Conservation (phyloP, 2,329 filamentous ascomycete genomes). For the Aspergillus tamarii region DNA sequence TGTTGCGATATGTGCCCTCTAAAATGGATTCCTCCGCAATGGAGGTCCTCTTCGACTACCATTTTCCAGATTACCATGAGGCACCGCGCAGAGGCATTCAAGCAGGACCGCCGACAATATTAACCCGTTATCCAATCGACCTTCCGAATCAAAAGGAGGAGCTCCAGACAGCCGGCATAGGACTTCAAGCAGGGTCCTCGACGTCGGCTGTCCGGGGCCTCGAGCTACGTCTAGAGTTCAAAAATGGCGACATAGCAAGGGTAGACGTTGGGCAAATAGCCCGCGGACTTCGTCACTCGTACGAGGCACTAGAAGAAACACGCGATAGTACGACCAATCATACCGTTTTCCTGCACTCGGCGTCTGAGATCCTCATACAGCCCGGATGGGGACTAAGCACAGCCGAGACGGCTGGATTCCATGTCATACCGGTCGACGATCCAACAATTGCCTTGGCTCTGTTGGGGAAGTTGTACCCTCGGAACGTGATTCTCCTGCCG, state of each 20-base stretch:
- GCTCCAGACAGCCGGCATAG: not conserved
- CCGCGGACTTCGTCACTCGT: not conserved
- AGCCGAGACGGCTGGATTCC: constrained; percentile 18
- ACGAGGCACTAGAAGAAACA: not conserved
- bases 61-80: constrained; percentile 25
- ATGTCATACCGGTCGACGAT: constrained; percentile 21
- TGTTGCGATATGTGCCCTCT: constrained; percentile 27
- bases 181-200: not conserved
- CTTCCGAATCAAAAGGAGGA: not conserved
- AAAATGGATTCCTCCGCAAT: constrained; percentile 9
- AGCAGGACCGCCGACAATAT: not conserved
- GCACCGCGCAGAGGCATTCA: constrained; percentile 23
- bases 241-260: not conserved
- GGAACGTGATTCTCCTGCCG: constrained; percentile 25
- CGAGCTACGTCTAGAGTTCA: not conserved
- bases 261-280: not conserved
- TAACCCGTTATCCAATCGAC: not conserved
- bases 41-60: constrained; percentile 24
- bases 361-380: constrained; percentile 1
- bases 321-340: not conserved
- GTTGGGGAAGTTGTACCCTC: constrained; percentile 28
- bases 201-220: not conserved
- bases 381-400: constrained; percentile 12
- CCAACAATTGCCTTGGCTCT: constrained; percentile 22
- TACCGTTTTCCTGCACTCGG: constrained; percentile 4